Evolutionary conservation across 2,329 filamentous ascomycete genomes (phyloP).

Genomic region (Thielaviopsis populi): DNA sequence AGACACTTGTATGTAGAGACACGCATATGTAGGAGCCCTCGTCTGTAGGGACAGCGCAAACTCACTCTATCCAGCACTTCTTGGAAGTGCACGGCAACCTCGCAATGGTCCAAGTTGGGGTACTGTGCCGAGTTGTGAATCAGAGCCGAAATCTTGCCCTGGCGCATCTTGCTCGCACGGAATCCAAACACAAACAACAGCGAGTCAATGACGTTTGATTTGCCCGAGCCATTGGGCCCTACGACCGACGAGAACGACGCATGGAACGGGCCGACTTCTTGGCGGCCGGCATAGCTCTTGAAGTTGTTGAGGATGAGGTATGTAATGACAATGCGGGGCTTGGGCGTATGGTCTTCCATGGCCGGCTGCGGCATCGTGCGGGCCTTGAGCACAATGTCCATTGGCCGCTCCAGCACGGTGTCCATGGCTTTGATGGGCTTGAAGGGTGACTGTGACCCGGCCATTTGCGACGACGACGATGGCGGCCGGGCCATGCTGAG

Average conservation of each 20-base stretch:
- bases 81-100: slow-evolving; percentile 92
- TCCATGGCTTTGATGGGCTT: slow-evolving; percentile 64
- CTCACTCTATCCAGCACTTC: slow-evolving; percentile 74
- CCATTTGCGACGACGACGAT: slow-evolving; percentile 24
- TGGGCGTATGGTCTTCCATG: slow-evolving; percentile 63
- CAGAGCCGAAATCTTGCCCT: slow-evolving; percentile 92
- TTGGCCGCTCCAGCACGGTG: slow-evolving; percentile 68
- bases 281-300: slow-evolving; percentile 93
- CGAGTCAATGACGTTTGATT: slow-evolving; percentile 98
- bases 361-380: slow-evolving; percentile 51
- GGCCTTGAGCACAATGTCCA: slow-evolving; percentile 86
- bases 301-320: slow-evolving; percentile 90
- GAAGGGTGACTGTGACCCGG: slow-evolving; percentile 35
- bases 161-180: slow-evolving; percentile 96
- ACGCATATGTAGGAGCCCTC: no score
- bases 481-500: slow-evolving; percentile 38
- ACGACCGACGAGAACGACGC: slow-evolving; percentile 95
- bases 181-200: slow-evolving; percentile 98
- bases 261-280: slow-evolving; percentile 94
- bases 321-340: slow-evolving; percentile 79
- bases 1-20: slow-evolving; percentile 9
- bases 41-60: no score
- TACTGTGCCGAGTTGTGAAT: slow-evolving; percentile 91
- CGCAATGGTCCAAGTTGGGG: slow-evolving; percentile 76
- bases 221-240: slow-evolving; percentile 92